These are phyloP conservation scores for Aspergillus sp. DNA, from an alignment of 2,329 filamentous ascomycete species.

Conservation along the genomic window DNA sequence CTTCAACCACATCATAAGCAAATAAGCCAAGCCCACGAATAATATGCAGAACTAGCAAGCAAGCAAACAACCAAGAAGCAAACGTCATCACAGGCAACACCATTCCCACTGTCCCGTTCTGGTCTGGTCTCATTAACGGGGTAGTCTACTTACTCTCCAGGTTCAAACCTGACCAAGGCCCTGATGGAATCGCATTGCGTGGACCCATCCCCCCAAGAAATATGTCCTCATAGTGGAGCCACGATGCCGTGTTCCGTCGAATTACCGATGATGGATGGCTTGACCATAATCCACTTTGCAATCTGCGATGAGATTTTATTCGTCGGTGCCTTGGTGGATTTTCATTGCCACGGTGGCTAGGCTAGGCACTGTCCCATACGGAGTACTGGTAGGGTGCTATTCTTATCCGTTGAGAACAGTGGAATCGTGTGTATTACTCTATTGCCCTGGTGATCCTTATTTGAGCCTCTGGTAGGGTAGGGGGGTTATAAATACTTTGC, in stretches of 20 bases:
- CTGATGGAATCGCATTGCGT: background rate
- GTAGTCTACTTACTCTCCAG: background rate
- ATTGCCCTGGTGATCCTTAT: background rate
- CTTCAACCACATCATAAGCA: background rate
- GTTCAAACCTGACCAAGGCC: no score
- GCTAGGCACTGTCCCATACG: background rate
- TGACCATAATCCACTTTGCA: background rate
- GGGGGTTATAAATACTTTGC: background rate
- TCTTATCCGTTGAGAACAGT: background rate
- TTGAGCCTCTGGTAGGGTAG: background rate
- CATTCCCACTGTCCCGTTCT: no score
- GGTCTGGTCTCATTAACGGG: no score
- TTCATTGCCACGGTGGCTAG: background rate
- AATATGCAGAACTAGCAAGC: background rate
- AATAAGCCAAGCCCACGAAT: background rate
- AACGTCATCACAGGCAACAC: no score
- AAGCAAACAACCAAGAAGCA: no score
- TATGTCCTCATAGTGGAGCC: constrained; percentile 2
- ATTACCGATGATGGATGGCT: background rate
- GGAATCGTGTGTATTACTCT: no score
- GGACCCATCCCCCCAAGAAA: background rate
- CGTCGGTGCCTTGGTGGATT: background rate
- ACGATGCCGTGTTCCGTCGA: background rate
- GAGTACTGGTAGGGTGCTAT: background rate
- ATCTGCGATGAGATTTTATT: background rate